phyloP scores from a whole-genome alignment of 2,329 filamentous ascomycete species.

The Blastomyces emzantsi region DNA sequence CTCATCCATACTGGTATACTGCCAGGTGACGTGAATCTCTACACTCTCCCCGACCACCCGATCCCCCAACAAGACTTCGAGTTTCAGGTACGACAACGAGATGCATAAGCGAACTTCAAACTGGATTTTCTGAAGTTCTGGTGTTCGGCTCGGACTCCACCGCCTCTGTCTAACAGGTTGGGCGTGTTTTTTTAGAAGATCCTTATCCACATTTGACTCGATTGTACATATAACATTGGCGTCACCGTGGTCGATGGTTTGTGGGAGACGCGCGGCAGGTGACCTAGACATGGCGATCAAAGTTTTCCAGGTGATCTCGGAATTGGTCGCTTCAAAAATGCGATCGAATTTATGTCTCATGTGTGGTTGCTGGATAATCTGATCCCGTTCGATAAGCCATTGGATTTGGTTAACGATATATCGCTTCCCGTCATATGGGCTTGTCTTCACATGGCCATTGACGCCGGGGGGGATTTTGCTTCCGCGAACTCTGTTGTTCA shows the following conservation, averaged over 20 bases:
- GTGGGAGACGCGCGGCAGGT: neutral
- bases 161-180: conserved; percentile 3
- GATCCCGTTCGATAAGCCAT: conserved; percentile 3
- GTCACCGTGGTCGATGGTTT: neutral
- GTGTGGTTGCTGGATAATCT: neutral
- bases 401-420: conserved; percentile 7
- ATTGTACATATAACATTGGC: neutral
- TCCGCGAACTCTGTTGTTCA: neutral
- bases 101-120: conserved; percentile 6
- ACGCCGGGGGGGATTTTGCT: neutral
- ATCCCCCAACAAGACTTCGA: conserved; percentile 7
- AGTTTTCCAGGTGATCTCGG: neutral
- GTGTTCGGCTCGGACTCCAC: neutral
- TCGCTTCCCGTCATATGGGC: neutral
- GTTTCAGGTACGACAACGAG: neutral
- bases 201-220: neutral
- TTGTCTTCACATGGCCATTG: neutral
- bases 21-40: neutral
- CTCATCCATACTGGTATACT: neutral
- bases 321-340: neutral
- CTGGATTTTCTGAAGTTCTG: neutral
- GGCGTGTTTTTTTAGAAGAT: neutral
- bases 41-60: neutral
- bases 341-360: conserved; percentile 4
- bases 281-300: conserved; percentile 3